These are phyloP conservation scores for Suillus cothurnatus DNA, from an alignment of 768 basidiomycete genomes.

Conservation along the genomic window DNA sequence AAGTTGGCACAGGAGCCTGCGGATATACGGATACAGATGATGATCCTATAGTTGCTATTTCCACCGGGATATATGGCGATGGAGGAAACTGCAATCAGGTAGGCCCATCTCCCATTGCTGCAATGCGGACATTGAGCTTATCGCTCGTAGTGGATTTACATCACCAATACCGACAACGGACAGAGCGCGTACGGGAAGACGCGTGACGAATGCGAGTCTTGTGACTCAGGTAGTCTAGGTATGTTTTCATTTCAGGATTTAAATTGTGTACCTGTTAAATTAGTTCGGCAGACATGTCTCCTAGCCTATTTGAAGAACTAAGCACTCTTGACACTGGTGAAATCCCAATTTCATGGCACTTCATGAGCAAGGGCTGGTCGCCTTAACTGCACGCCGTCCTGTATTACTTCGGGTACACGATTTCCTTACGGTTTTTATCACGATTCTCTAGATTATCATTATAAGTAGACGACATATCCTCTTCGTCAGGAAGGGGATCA, in stretches of 20 bases:
- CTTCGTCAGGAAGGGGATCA: conserved; percentile 19
- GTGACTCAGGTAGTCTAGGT: conserved; percentile 59
- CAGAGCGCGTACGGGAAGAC: conserved; percentile 49
- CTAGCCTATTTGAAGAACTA: conserved; percentile 57
- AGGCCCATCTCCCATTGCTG: conserved; percentile 17
- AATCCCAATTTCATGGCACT: conserved; percentile 61
- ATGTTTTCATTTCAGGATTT: conserved; percentile 20
- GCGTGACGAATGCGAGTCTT: conserved; percentile 62
- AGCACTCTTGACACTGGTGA: conserved; percentile 49
- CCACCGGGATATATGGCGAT: conserved; percentile 50
- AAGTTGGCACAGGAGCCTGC: conserved; percentile 65
- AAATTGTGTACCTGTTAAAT: conserved; percentile 11
- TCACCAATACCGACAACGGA: conserved; percentile 61
- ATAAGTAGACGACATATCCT: conserved; percentile 9
- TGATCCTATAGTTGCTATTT: conserved; percentile 65
- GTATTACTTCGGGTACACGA: neutral
- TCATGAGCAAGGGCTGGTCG: conserved; percentile 48
- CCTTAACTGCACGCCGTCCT: conserved; percentile 32
- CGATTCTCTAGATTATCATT: conserved; percentile 10
- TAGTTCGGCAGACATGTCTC: conserved; percentile 60
- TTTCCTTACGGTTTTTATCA: conserved; percentile 8
- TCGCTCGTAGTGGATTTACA: conserved; percentile 52
- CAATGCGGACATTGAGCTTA: neutral
- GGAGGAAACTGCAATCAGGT: conserved; percentile 67
- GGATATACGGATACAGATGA: conserved; percentile 50